Evolutionary conservation across 352 stramenopile species (phyloP), one percentile per base, ranked within the genome.

Genomic region (Phytophthora tentaculata): DNA sequence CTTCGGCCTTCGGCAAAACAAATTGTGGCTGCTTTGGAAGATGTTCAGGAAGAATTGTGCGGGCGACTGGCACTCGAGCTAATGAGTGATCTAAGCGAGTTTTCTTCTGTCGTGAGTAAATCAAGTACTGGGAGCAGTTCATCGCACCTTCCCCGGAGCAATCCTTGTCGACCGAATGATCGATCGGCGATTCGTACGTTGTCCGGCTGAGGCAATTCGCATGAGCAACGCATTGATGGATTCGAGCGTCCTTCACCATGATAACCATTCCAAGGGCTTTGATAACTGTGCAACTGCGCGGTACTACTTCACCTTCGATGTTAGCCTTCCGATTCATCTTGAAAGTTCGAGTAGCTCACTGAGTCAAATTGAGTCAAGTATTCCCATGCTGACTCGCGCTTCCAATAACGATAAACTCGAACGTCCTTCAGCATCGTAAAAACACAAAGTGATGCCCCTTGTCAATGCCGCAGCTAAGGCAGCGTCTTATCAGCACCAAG

Each of bases 161-260:
- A 52, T 64, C 24, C 60, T 74, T n/a, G 51, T 68, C 16, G 69
- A 77, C 16, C 59, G 56, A 55, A 61, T 77, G 60, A 67, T 73
- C n/a, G 69, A 74, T 24, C 64, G 61, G 12, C 50, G 75, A 39
- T 86, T 81, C 51, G 80, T 88, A 10, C 45, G 67, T 16, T 78
- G 54, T 2, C 56, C 61, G 13, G 72, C 70, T 3, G 80, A 90
- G 50, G 80, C 67, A 1, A 58, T 84, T 28, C 80, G 80, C 3
- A 60, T 90, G 29, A 80, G 80, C 17, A 90, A 89, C 26, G 74
- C 79, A n/a, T 58, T 90, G 59, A 88, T 90, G 82, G 80, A 90
- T 55, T 81, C 82, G 13, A 69, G 70, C 1, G 53, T 85, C 12
- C 67, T 88, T 54, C 82, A 90, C 51, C 82, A 90, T 66, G 41